phyloP scores from a whole-genome alignment of 2,329 filamentous ascomycete genomes.

The Ascochyta viciae-villosae region DNA sequence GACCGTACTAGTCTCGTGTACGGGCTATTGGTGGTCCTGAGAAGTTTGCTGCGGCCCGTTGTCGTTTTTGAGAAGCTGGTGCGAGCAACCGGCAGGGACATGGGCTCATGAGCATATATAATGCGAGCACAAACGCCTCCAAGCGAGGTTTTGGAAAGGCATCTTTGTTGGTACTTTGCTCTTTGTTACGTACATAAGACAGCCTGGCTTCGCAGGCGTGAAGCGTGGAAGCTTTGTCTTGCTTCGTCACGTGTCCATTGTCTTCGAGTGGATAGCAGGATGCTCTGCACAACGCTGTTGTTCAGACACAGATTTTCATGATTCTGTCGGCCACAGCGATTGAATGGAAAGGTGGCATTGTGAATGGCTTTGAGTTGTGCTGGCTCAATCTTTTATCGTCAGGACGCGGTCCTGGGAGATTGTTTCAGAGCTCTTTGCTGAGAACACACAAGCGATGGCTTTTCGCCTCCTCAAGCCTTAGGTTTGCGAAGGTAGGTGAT shows the following conservation, averaged over 20 bases:
- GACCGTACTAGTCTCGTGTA: neutral
- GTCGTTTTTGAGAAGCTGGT: constrained; percentile 8
- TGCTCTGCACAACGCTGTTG: constrained; percentile 23
- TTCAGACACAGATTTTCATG: neutral
- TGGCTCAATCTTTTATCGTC: constrained; percentile 18
- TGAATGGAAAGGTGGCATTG: constrained; percentile 13
- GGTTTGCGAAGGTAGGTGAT: neutral
- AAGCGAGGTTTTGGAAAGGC: constrained; percentile 26
- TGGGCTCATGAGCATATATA: constrained; percentile 32
- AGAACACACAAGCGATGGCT: neutral
- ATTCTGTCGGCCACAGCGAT: neutral
- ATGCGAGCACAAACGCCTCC: constrained; percentile 34
- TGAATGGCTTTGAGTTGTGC: constrained; percentile 17
- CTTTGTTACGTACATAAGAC: constrained; percentile 37
- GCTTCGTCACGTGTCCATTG: constrained; percentile 26
- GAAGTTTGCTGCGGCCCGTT: constrained; percentile 20
- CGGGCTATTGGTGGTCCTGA: neutral
- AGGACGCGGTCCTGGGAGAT: constrained; percentile 6
- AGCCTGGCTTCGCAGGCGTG: constrained; percentile 24
- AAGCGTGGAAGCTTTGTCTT: constrained; percentile 33
- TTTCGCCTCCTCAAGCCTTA: neutral
- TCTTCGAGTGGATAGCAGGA: constrained; percentile 18
- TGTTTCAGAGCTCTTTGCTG: constrained; percentile 11
- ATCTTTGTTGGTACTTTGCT: constrained; percentile 37
- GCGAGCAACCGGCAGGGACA: constrained; percentile 19